Evolutionary conservation across 305 asterid genomes (phyloP), one percentile per base, ranked within the genome.

Genomic region (Euphrasia arctica): DNA sequence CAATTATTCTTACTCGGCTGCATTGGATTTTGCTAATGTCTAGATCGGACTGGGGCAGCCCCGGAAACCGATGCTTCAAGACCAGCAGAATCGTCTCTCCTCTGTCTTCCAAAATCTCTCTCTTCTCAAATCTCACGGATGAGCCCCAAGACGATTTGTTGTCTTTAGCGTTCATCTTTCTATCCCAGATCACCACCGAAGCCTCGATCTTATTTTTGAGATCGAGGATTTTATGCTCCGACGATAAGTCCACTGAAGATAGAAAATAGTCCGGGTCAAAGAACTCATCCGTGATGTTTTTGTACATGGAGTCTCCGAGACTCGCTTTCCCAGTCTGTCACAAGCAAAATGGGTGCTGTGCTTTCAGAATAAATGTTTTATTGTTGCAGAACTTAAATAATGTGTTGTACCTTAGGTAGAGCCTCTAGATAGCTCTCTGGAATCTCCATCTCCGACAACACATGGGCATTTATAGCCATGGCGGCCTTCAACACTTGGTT

Each of bases 401-500:
- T 4, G 5, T 18, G 12, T 11, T 45, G 51, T 43, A 45, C 99
- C 99, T 90, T 93, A 1, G 99, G 97, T 14, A 93, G 91, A 51
- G 88, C 73, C 18, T 93, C 99, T 25, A 86, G 75, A 66, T 93
- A 93, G 77, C 77, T 83, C 60, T 90, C 96, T 2, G 99, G 97
- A 61, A 88, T 78, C 54, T 76, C 88, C 88, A 90, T 93, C 77
- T 88, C 96, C 1, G 86, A 39, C 48, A 90, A 75, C 66, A 90
- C 90, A 55, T 82, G 90, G 7, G 96, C 85, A 62, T 90, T 93
- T 56, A 88, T 90, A 0, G 95, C 94, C 97, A 88, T 86, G 62
- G 99, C 95, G 9, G 97, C 99, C 81, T 93, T 93, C n/a, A 81
- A 83, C 6, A 93, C 95, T 77, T 93, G 98, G 69, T 82, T 80